Base-by-base conservation (phyloP, 768 basidiomycete genomes). In the Aureoboletus auriporus region DNA sequence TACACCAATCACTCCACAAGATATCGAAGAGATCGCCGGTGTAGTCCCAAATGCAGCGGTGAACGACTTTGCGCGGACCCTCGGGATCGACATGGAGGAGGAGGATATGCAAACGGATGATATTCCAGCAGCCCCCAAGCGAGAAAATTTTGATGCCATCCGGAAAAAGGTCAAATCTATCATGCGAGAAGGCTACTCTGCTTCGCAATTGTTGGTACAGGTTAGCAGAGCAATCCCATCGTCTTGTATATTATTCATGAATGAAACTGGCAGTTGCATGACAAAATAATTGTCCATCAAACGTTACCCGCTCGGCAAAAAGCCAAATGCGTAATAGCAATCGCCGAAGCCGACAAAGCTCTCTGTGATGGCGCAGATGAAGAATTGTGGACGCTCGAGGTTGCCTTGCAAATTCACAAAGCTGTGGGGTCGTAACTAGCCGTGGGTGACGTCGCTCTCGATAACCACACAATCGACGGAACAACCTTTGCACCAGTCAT, bases 321-420 rank as follows among this genome's bases (percentile, higher is more conserved):
- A 64, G 80, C 89, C 11, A 68, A 69, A 28, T 87, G 89, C 51
- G 89, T 88, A 3, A 73, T 96, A 16, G 82, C 82, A 4, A 85
- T 99, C 54, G 96, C 92, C 3, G 93, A 96, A 65, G 92, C 91
- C 26, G 96, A 99, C 69, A 98, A 98, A 66, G 91, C 90, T 0
- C 71, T 99, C 20, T 91, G 89, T 56, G 95, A 98, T 54, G 96
- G 96, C 1, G 93, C 90, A 13, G 96, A 99, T 60, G 96, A 99
- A 67, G 96, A 97, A 65, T 71, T 99, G 20, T 96, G 95, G 85
- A 80, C 90, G 29, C 70, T 99, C 12, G 90, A 96, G 61, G 85
- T 92, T 30, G 93, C 83, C n/a, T 66, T 96, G 44, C 76, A 80
- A 20, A 73, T 95, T 13, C 76, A 86, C 61, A 90, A 86, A 61